phyloP scores from a whole-genome alignment of 176 grass and related monocot species.

The Tillandsia leiboldiana region DNA sequence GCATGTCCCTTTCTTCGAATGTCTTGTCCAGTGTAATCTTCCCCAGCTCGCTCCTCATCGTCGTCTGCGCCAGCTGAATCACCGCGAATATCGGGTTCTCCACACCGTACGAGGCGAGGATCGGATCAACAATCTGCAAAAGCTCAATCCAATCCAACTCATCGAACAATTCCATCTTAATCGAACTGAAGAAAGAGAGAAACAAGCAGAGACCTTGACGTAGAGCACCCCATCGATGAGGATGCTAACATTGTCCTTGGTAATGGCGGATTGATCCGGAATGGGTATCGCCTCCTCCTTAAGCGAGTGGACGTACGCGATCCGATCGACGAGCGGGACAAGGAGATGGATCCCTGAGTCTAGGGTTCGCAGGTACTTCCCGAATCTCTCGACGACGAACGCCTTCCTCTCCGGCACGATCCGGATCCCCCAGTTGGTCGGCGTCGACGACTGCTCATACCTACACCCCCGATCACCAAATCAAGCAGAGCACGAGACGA shows the following conservation, averaged over 20 bases:
- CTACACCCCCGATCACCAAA: conserved; percentile 6
- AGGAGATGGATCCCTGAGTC: conserved; percentile 74
- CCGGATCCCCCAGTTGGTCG: conserved; percentile 84
- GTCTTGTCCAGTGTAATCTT: conserved; percentile 95
- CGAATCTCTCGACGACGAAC: conserved; percentile 71
- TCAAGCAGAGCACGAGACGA: neutral
- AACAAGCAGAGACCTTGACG: conserved; percentile 48
- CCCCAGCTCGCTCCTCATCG: conserved; percentile 92
- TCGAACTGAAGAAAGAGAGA: neutral
- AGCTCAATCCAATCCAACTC: neutral
- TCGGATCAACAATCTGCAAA: conserved; percentile 74
- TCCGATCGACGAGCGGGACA: conserved; percentile 65
- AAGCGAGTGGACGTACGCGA: conserved; percentile 88
- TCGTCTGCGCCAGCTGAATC: conserved; percentile 83
- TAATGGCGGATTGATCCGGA: conserved; percentile 83
- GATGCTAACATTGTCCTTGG: conserved; percentile 89
- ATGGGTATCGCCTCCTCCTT: conserved; percentile 98
- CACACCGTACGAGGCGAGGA: conserved; percentile 86
- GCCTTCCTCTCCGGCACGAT: conserved; percentile 97
- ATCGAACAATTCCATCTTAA: neutral
- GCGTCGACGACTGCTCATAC: conserved; percentile 34
- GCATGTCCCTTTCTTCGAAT: conserved; percentile 72
- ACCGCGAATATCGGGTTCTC: conserved; percentile 89
- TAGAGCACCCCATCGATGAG: conserved; percentile 87
- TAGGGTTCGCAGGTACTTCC: conserved; percentile 77